Evolutionary conservation across 352 stramenopile species (phyloP).

Genomic region (Phytophthora constricta): DNA sequence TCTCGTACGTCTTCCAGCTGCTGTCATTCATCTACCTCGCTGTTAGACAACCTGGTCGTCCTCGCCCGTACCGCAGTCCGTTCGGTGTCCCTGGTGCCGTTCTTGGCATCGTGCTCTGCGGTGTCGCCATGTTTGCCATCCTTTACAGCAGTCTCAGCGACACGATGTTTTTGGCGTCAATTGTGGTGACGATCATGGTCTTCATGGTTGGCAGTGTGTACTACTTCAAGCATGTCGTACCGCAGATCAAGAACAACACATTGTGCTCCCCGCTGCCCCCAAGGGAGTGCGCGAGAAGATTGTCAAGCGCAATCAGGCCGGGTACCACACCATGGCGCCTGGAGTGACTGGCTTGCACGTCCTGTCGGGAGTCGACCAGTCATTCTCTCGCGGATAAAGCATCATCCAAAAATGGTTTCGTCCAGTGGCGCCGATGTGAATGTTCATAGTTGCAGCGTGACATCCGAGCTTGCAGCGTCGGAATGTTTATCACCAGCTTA

Average conservation of each 20-base stretch:
- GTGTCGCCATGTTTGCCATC: conserved; percentile 53
- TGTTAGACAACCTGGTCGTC: conserved; percentile 45
- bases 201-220: conserved; percentile 58
- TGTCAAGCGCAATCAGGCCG: conserved; percentile 22
- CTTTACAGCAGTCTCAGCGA: conserved; percentile 60
- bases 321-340: conserved; percentile 22
- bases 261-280: conserved; percentile 23
- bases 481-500: no score
- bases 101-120: conserved; percentile 56
- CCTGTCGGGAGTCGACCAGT: conserved; percentile 12
- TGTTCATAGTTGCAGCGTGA: no score
- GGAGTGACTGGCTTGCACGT: conserved; percentile 16
- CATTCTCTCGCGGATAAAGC: conserved; percentile 9
- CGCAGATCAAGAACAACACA: conserved; percentile 28
- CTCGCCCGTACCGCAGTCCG: conserved; percentile 63
- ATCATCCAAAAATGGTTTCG: no score
- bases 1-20: conserved; percentile 78
- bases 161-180: conserved; percentile 66
- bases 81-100: conserved; percentile 61
- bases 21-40: conserved; percentile 62
- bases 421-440: no score
- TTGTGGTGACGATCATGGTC: conserved; percentile 54
- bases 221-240: conserved; percentile 44
- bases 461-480: no score
- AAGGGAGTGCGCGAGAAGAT: conserved; percentile 43